A percentile compares a stretch with the other conserved stretches of the same genome.
phyloP scores from a whole-genome alignment of 768 basidiomycete genomes.

The Chalciporus piperatus region DNA sequence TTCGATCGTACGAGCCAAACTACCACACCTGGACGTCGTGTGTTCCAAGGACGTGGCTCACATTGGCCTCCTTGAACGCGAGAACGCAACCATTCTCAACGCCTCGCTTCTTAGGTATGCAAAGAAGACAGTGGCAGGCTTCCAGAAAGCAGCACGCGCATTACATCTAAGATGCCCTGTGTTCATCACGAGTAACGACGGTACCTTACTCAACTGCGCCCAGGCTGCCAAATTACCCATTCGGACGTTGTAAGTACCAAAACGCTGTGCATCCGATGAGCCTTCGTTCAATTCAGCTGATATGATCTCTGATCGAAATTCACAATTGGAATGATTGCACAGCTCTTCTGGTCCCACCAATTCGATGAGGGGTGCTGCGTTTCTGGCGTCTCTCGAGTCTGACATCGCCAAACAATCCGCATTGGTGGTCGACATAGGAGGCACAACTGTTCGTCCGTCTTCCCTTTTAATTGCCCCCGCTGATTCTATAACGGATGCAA shows the following conservation, averaged over 20 bases:
- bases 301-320: slow-evolving; percentile 2
- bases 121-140: slow-evolving; percentile 50
- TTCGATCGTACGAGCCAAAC: slow-evolving; percentile 39
- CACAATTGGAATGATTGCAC: slow-evolving; percentile 6
- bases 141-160: slow-evolving; percentile 46
- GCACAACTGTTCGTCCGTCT: slow-evolving; percentile 46
- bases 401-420: slow-evolving; percentile 35
- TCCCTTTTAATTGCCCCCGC: slow-evolving; percentile 2
- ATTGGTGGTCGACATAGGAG: slow-evolving; percentile 63
- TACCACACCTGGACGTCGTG: slow-evolving; percentile 45
- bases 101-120: slow-evolving; percentile 62
- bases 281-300: neutral
- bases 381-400: slow-evolving; percentile 45
- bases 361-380: slow-evolving; percentile 67
- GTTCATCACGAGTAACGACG: slow-evolving; percentile 61
- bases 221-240: slow-evolving; percentile 58
- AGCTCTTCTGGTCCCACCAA: slow-evolving; percentile 59
- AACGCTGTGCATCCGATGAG: slow-evolving; percentile 9
- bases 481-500: slow-evolving; percentile 11
- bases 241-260: slow-evolving; percentile 47
- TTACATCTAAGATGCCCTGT: slow-evolving; percentile 48
- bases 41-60: slow-evolving; percentile 57
- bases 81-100: slow-evolving; percentile 68
- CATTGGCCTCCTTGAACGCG: slow-evolving; percentile 59
- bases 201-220: slow-evolving; percentile 47